phyloP scores from a whole-genome alignment of 257 asterid species.

The Fraxinus cuspidata region DNA sequence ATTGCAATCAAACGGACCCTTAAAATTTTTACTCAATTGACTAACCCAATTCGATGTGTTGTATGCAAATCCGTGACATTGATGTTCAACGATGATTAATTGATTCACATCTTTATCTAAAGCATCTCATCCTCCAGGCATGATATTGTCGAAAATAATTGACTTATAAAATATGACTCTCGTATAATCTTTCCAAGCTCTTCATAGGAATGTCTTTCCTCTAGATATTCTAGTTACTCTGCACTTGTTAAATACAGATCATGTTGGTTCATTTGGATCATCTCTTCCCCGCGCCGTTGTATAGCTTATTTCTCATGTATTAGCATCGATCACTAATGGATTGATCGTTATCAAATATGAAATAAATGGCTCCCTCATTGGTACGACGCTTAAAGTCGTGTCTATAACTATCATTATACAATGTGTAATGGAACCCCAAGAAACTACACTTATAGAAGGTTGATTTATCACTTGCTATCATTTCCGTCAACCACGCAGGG shows the following conservation, averaged over 20 bases:
- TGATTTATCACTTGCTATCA: conserved; percentile 41
- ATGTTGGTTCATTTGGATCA: conserved; percentile 20
- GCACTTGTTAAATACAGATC: conserved; percentile 59
- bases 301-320: conserved; percentile 39
- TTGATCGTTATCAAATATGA: conserved; percentile 52
- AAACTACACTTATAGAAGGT: conserved; percentile 43
- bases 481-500: conserved; percentile 22
- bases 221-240: conserved; percentile 30
- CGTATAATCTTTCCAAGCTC: neutral
- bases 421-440: conserved; percentile 50
- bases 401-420: conserved; percentile 45
- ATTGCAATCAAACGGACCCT: too few relatives aligned
- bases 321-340: conserved; percentile 38
- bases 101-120: too few relatives aligned
- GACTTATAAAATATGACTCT: neutral
- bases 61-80: too few relatives aligned
- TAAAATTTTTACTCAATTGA: too few relatives aligned
- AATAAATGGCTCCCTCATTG: conserved; percentile 52
- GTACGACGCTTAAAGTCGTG: conserved; percentile 47
- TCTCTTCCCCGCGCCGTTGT: conserved; percentile 49
- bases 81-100: too few relatives aligned
- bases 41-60: too few relatives aligned
- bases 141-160: too few relatives aligned
- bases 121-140: too few relatives aligned
- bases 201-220: conserved; percentile 45